Conservation (phyloP, 2,329 filamentous ascomycete genomes). For the Fusarium torulosum region DNA sequence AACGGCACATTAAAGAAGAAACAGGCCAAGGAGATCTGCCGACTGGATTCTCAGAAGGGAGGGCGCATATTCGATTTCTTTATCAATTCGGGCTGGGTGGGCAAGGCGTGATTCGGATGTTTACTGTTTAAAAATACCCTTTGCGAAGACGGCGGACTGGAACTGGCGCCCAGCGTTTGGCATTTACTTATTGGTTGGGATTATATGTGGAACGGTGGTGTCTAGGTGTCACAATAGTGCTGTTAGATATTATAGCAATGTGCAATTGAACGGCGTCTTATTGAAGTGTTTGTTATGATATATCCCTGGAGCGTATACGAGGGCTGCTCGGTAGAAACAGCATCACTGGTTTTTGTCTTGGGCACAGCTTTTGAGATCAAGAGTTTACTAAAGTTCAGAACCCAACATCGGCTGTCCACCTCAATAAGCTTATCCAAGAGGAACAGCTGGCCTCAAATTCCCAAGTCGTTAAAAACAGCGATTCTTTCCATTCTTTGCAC, state of each 20-base stretch:
- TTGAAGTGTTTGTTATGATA: not conserved
- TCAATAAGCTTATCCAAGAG: too few relatives aligned
- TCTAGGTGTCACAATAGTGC: conserved; percentile 19
- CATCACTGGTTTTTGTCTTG: too few relatives aligned
- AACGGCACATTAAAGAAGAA: conserved; percentile 95
- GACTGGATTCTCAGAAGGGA: conserved; percentile 86
- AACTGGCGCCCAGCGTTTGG: conserved; percentile 36
- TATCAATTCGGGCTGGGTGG: conserved; percentile 91
- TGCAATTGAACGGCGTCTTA: not conserved
- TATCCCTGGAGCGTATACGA: too few relatives aligned
- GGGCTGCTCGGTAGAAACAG: too few relatives aligned
- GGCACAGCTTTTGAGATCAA: too few relatives aligned
- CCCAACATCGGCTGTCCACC: too few relatives aligned
- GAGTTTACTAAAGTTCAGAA: too few relatives aligned
- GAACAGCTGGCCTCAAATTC: too few relatives aligned
- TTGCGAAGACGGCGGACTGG: conserved; percentile 25
- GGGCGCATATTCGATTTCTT: conserved; percentile 94
- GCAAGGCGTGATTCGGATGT: conserved; percentile 71
- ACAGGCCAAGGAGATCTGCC: conserved; percentile 86
- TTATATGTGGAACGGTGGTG: conserved; percentile 4
- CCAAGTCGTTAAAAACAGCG: too few relatives aligned
- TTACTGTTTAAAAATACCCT: conserved; percentile 45
- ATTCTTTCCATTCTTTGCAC: too few relatives aligned
- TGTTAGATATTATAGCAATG: not conserved
- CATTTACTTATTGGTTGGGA: conserved; percentile 10